Evolutionary conservation across 345 rosid species (phyloP), one percentile per base, ranked within the genome.

Genomic region (Citrus inodora): DNA sequence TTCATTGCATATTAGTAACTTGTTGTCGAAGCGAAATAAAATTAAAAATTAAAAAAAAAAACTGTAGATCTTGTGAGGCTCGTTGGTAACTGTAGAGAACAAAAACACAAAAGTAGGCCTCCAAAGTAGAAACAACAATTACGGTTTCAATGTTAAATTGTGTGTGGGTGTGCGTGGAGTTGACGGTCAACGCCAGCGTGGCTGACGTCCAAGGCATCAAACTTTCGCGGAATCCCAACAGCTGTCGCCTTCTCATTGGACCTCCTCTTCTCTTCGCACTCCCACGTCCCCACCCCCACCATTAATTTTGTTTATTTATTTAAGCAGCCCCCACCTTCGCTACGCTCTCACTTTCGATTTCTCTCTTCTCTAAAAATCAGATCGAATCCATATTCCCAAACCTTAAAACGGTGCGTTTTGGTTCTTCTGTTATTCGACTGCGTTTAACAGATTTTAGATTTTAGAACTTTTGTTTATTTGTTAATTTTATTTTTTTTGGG

Each of bases 141-240:
- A n/a, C 48, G 55, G 7, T 24, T 38, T 40, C 35, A 10, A 27
- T 5, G n/a, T 7, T 46, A 11, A 3, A 1, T 30, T 10, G 30
- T 51, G 73, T 4, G 40, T 46, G 71, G 60, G 7, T 10, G 28
- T 51, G 73, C 4, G 40, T 46, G 71, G 60, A 8, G 67, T 80
- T 80, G 86, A 80, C 82, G 67, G 86, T 85, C 91, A 84, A 83
- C 62, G 71, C 76, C 82, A 75, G 73, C 87, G 83, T 81, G 84
- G 80, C 74, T 9, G 25, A 59, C 53, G 33, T 59, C 69, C 16
- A 7, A 51, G 37, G 21, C 16, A 56, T 62, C 16, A 46, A 56
- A 62, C 30, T 16, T 74, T 76, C 74, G 68, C 79, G 83, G 79
- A 80, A 75, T 85, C 83, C 25, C 67, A 66, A 25, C 81, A 85